Conservation (phyloP, 495 filamentous ascomycete species). For the Apodospora peruviana region DNA sequence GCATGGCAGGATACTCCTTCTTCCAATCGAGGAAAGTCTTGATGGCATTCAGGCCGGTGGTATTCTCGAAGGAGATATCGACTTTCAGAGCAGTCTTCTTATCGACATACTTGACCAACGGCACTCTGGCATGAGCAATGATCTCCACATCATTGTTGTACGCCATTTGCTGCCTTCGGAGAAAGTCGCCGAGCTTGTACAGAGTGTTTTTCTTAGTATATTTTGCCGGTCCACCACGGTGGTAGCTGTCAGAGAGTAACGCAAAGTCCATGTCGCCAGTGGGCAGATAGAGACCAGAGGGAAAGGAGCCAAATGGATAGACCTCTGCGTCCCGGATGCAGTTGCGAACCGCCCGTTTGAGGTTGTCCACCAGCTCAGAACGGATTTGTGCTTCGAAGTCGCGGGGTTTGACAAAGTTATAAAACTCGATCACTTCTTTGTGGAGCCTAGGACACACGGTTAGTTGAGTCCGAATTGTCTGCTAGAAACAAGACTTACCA, state of each 20-base stretch:
- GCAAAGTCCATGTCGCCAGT: conserved; percentile 92
- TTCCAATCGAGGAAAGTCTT: conserved; percentile 77
- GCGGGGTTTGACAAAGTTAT: conserved; percentile 71
- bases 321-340: conserved; percentile 54
- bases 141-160: conserved; percentile 50
- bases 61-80: conserved; percentile 92
- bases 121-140: conserved; percentile 74
- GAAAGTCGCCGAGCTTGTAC: conserved; percentile 40
- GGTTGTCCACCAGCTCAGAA: conserved; percentile 56
- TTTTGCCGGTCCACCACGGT: conserved; percentile 25
- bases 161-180: conserved; percentile 47
- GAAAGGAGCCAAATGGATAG: conserved; percentile 82
- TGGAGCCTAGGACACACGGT: conserved; percentile 55
- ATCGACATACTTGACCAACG: conserved; percentile 88
- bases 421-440: conserved; percentile 85
- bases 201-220: conserved; percentile 35
- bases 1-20: conserved; percentile 71
- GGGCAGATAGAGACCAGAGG: conserved; percentile 83
- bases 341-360: conserved; percentile 47
- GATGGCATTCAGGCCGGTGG: conserved; percentile 70
- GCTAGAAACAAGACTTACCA: conserved; percentile 39
- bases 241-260: conserved; percentile 62
- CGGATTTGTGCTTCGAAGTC: conserved; percentile 72
- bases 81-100: conserved; percentile 65
- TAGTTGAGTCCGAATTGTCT: not conserved